These are phyloP conservation scores for Penicillium griseofulvum DNA, from an alignment of 2,329 filamentous ascomycete species.

Conservation along the genomic window DNA sequence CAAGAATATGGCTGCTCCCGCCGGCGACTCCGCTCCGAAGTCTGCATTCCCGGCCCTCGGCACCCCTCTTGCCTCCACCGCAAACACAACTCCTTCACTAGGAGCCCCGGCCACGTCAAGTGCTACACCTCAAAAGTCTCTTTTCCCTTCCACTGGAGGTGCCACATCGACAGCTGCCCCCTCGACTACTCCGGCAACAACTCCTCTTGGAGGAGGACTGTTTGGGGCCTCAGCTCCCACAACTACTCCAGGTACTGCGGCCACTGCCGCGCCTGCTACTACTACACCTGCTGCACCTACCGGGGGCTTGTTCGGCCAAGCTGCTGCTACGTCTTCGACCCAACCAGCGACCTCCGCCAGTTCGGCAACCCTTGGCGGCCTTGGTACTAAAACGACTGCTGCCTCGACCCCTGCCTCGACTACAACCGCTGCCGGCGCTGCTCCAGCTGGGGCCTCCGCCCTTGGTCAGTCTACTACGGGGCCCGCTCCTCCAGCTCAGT, in stretches of 20 bases:
- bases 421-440: slow-evolving; percentile 26
- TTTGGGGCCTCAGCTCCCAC: slow-evolving; percentile 32
- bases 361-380: neutral
- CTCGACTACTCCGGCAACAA: slow-evolving; percentile 32
- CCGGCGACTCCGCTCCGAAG: slow-evolving; percentile 26
- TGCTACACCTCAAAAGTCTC: slow-evolving; percentile 35
- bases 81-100: slow-evolving; percentile 19
- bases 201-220: slow-evolving; percentile 26
- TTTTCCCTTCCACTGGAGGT: slow-evolving; percentile 31
- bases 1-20: slow-evolving; percentile 27
- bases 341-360: slow-evolving; percentile 2
- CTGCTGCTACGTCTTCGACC: slow-evolving; percentile 34
- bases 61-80: slow-evolving; percentile 12
- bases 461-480: slow-evolving; percentile 75
- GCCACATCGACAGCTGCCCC: slow-evolving; percentile 31
- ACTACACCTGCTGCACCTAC: slow-evolving; percentile 24
- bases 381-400: slow-evolving; percentile 17
- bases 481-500: slow-evolving; percentile 73
- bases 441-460: slow-evolving; percentile 32
- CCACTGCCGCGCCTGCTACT: slow-evolving; percentile 31
- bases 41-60: slow-evolving; percentile 28
- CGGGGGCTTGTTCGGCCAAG: slow-evolving; percentile 23
- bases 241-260: slow-evolving; percentile 26
- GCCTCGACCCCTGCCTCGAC: slow-evolving; percentile 18
- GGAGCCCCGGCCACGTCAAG: slow-evolving; percentile 29